Percentiles rank a stretch among this genome's conserved stretches.
Evolutionary conservation across 805 yeast species (phyloP).

Genomic region (Kodamaea leandrae): DNA sequence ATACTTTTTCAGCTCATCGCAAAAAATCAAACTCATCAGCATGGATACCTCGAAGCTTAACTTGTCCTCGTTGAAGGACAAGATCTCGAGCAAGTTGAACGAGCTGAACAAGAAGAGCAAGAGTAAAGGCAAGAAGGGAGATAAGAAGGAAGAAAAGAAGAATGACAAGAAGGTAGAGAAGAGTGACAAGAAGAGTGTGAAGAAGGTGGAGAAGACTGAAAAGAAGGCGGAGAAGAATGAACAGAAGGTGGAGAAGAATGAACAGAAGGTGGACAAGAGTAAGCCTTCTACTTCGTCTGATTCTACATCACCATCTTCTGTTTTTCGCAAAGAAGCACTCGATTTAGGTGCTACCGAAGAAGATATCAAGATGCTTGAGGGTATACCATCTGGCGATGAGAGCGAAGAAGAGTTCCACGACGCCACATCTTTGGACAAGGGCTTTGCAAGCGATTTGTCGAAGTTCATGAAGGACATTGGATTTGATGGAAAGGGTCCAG

Average conservation of each 20-base stretch:
- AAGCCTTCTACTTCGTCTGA: too few relatives aligned
- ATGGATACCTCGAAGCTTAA: constrained; percentile 49
- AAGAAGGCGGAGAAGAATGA: constrained; percentile 4
- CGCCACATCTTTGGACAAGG: constrained; percentile 38
- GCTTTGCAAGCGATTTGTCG: constrained; percentile 53
- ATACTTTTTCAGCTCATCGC: constrained; percentile 6
- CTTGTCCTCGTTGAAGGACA: constrained; percentile 61
- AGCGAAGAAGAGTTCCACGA: constrained; percentile 50
- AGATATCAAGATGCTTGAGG: constrained; percentile 64
- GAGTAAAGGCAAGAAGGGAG: constrained; percentile 9
- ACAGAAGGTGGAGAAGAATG: constrained; percentile 5
- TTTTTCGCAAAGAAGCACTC: constrained; percentile 68
- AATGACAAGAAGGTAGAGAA: constrained; percentile 1
- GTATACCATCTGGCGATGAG: constrained; percentile 48
- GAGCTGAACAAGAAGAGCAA: constrained; percentile 12
- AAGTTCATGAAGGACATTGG: constrained; percentile 69
- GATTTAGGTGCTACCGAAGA: constrained; percentile 85
- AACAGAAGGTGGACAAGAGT: constrained; percentile 4
- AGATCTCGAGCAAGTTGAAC: constrained; percentile 34
- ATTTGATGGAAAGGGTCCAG: constrained; percentile 40
- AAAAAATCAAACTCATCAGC: constrained; percentile 4
- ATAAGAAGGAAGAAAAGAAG: constrained; percentile 5
- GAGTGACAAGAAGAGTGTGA: constrained; percentile 5
- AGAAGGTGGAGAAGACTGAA: constrained; percentile 2
- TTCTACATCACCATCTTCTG: constrained; percentile 17